Percentiles rank a stretch among this genome's conserved stretches.
Conservation (phyloP, 768 basidiomycete species). For the Lanmaoa rubissima region DNA sequence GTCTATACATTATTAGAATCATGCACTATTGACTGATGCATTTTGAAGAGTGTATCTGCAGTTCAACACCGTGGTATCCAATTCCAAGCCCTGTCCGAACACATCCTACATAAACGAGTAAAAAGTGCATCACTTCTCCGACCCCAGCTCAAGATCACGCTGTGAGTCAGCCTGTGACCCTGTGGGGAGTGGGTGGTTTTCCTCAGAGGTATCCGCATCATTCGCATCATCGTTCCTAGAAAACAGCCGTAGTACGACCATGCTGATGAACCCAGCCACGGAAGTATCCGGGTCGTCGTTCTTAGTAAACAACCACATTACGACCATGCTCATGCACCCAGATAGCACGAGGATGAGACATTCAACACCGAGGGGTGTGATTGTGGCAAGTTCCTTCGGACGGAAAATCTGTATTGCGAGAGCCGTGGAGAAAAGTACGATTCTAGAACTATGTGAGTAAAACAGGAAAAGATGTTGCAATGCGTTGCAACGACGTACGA, state of each 20-base stretch:
- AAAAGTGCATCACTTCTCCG: neutral
- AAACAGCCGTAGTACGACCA: neutral
- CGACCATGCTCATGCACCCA: neutral
- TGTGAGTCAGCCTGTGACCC: neutral
- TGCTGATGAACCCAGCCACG: neutral
- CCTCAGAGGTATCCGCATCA: neutral
- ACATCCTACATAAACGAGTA: neutral
- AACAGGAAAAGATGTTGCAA: neutral
- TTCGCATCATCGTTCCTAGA: neutral
- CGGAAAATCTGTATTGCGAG: slow-evolving; percentile 10
- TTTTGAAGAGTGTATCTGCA: neutral
- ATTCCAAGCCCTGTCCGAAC: neutral
- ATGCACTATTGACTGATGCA: neutral
- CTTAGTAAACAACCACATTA: slow-evolving; percentile 3
- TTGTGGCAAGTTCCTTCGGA: neutral
- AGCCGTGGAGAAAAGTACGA: slow-evolving; percentile 6
- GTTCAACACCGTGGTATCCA: neutral
- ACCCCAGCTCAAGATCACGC: neutral
- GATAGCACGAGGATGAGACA: slow-evolving; percentile 5
- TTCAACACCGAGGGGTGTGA: slow-evolving; percentile 3
- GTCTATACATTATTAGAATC: neutral
- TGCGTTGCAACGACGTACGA: slow-evolving; percentile 6
- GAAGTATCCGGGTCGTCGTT: neutral
- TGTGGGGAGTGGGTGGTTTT: neutral
- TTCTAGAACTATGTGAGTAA: neutral